Evolutionary conservation across 2,329 filamentous ascomycete genomes (phyloP).

Genomic region (Venturia asperata): DNA sequence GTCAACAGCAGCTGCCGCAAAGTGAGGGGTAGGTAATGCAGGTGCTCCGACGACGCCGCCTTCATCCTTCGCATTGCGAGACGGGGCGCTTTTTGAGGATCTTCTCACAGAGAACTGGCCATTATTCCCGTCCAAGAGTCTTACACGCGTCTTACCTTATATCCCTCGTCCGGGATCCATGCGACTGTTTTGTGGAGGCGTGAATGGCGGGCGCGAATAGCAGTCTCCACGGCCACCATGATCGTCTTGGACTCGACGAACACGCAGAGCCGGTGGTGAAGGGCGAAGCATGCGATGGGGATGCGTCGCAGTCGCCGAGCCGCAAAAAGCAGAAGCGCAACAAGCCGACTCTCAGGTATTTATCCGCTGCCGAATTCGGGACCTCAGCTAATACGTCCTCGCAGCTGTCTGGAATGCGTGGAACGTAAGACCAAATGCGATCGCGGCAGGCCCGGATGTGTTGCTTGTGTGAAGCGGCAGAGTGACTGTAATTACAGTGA

Average conservation of each 20-base stretch:
- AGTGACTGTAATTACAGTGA: slow-evolving; percentile 68
- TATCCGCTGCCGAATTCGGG: slow-evolving; percentile 26
- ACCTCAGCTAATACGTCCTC: neutral
- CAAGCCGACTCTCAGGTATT: slow-evolving; percentile 72
- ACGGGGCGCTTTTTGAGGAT: slow-evolving; percentile 4
- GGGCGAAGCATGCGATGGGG: neutral
- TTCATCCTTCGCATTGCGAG: neutral
- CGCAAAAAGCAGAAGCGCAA: slow-evolving; percentile 76
- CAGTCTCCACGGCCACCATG: neutral
- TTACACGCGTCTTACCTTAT: neutral
- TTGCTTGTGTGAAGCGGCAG: slow-evolving; percentile 64
- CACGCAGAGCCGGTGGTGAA: neutral
- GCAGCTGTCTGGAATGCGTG: slow-evolving; percentile 2
- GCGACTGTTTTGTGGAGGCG: slow-evolving; percentile 10
- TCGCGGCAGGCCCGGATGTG: slow-evolving; percentile 53
- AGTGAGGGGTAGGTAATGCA: neutral
- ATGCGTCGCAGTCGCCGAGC: slow-evolving; percentile 21
- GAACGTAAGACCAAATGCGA: slow-evolving; percentile 53
- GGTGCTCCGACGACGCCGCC: neutral
- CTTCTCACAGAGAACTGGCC: neutral
- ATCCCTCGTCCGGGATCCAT: slow-evolving; percentile 13
- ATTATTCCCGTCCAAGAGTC: slow-evolving; percentile 9
- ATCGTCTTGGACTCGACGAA: neutral
- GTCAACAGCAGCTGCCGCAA: neutral
- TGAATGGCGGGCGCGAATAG: slow-evolving; percentile 12